A percentile compares a stretch with the other conserved stretches of the same genome.
Evolutionary conservation across 176 grass and related monocot genomes (phyloP).

Genomic region (Aegilops bicornis): DNA sequence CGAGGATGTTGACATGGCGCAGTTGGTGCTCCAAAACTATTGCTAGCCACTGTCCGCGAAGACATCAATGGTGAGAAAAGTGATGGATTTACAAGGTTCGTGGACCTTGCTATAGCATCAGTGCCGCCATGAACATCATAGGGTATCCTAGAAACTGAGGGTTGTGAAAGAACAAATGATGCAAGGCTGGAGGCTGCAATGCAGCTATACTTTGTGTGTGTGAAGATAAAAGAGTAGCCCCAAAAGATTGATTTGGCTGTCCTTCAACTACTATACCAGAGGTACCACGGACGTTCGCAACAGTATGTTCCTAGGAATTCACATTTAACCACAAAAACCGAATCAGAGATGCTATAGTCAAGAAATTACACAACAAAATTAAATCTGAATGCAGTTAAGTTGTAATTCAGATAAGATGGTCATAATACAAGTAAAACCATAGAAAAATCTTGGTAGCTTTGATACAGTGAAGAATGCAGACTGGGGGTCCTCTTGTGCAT

Average conservation of each 20-base stretch:
- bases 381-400: too few relatives aligned
- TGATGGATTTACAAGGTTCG: constrained; percentile 60
- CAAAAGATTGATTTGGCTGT: constrained; percentile 25
- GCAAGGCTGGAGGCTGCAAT: constrained; percentile 18
- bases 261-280: constrained; percentile 24
- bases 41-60: constrained; percentile 30
- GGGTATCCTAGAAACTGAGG: constrained; percentile 16
- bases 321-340: constrained; percentile 1
- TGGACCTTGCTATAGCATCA: constrained; percentile 8
- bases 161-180: constrained; percentile 34
- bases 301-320: constrained; percentile 40
- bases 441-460: background rate
- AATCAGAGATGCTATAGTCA: background rate
- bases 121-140: constrained; percentile 26
- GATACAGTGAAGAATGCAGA: constrained; percentile 55
- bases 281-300: constrained; percentile 20
- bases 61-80: constrained; percentile 39
- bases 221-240: constrained; percentile 21
- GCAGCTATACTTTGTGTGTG: constrained; percentile 9
- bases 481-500: constrained; percentile 36
- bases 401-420: background rate
- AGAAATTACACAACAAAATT: constrained; percentile 19
- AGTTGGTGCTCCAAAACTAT: constrained; percentile 33
- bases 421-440: background rate
- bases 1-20: constrained; percentile 47